These are phyloP conservation scores for Fusarium veterinarium DNA, from an alignment of 2,329 filamentous ascomycete species.

Conservation along the genomic window DNA sequence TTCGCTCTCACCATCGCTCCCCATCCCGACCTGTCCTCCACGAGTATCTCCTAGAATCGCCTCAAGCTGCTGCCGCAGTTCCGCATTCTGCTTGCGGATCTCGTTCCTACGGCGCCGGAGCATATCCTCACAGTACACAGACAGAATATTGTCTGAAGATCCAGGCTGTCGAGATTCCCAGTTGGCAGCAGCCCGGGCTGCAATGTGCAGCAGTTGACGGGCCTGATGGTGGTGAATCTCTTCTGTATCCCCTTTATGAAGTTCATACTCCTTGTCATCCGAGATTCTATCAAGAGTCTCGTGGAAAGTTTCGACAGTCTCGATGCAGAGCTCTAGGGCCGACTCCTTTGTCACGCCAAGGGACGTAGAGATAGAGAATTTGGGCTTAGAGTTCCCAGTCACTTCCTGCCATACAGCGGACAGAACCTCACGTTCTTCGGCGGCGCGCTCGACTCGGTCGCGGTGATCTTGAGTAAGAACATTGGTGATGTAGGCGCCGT, in stretches of 20 bases:
- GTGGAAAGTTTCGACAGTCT: conserved; percentile 25
- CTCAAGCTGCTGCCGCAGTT: conserved; percentile 13
- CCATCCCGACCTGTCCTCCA: conserved; percentile 4
- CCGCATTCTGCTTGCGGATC: conserved; percentile 6
- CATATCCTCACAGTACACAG: conserved; percentile 25
- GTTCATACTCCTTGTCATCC: neutral
- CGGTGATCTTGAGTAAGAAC: conserved; percentile 27
- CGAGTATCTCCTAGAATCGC: conserved; percentile 21
- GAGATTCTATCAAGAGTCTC: neutral
- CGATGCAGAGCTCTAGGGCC: conserved; percentile 22
- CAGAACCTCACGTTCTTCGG: conserved; percentile 18
- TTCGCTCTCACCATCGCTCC: conserved; percentile 1
- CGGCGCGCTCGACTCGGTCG: conserved; percentile 23
- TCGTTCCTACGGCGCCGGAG: conserved; percentile 8
- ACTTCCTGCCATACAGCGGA: neutral
- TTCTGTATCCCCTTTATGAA: neutral
- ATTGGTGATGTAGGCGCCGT: conserved; percentile 14
- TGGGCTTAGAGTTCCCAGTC: too few species aligned
- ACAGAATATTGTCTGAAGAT: conserved; percentile 2
- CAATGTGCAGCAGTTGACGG: conserved; percentile 32
- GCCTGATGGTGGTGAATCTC: conserved; percentile 10
- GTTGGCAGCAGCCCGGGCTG: conserved; percentile 18
- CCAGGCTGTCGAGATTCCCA: conserved; percentile 23
- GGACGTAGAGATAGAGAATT: neutral
- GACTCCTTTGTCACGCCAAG: neutral